phyloP scores from a whole-genome alignment of 495 filamentous ascomycete species.

The Margaritispora aquatica region DNA sequence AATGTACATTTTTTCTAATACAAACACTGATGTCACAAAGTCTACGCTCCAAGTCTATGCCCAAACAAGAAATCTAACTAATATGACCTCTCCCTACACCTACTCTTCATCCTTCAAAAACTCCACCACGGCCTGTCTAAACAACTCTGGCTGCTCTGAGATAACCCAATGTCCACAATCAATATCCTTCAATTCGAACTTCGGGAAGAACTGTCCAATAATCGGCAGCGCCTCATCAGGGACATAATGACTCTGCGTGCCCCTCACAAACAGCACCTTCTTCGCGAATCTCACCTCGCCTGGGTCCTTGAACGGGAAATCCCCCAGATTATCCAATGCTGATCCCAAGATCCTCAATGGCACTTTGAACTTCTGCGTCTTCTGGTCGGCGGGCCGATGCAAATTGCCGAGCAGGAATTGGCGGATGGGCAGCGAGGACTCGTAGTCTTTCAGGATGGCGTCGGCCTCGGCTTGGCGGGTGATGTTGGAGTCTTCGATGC shows the following conservation, averaged over 20 bases:
- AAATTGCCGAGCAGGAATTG: slow-evolving; percentile 95
- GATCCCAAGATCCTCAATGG: slow-evolving; percentile 44
- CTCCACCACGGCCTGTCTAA: slow-evolving; percentile 60
- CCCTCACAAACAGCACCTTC: slow-evolving; percentile 76
- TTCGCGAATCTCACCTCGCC: slow-evolving; percentile 58
- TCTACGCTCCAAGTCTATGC: no score
- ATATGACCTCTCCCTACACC: no score
- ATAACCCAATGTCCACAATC: slow-evolving; percentile 94
- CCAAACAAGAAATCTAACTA: no score
- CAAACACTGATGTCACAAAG: no score
- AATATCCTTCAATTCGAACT: slow-evolving; percentile 71
- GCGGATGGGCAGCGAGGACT: slow-evolving; percentile 68
- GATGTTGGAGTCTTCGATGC: slow-evolving; percentile 61
- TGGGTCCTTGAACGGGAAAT: slow-evolving; percentile 76
- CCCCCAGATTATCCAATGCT: slow-evolving; percentile 62
- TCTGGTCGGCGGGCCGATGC: slow-evolving; percentile 34
- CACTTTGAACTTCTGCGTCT: slow-evolving; percentile 37
- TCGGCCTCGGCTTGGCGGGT: slow-evolving; percentile 73
- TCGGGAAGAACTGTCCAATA: slow-evolving; percentile 86
- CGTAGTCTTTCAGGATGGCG: slow-evolving; percentile 69
- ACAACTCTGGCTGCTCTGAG: slow-evolving; percentile 84
- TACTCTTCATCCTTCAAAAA: slow-evolving; percentile 55
- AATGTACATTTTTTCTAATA: slow-evolving; percentile 29
- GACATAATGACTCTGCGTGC: slow-evolving; percentile 78
- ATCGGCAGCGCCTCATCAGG: slow-evolving; percentile 80